Conservation (phyloP, 2,329 filamentous ascomycete genomes). For the Aspergillus fijiensis region DNA sequence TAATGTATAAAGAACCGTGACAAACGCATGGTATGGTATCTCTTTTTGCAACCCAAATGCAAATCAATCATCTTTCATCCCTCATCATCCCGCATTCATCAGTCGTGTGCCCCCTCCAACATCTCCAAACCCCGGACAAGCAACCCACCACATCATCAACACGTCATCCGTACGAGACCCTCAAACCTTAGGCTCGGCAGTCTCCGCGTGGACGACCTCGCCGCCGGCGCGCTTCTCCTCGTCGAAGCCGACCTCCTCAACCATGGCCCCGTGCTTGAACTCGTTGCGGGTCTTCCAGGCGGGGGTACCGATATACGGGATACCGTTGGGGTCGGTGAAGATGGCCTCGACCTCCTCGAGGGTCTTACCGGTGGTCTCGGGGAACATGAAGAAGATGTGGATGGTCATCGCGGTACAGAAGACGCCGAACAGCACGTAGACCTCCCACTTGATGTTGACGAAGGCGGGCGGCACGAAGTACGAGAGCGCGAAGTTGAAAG, state of each 20-base stretch:
- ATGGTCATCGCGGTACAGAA: constrained; percentile 68
- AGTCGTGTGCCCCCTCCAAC: neutral
- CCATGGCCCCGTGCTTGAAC: constrained; percentile 27
- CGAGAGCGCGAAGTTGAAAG: constrained; percentile 57
- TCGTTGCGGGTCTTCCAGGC: constrained; percentile 41
- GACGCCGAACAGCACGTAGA: constrained; percentile 73
- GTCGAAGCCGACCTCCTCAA: constrained; percentile 34
- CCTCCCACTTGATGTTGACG: constrained; percentile 56
- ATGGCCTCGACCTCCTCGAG: constrained; percentile 76
- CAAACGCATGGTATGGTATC: neutral
- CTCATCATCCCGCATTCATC: neutral
- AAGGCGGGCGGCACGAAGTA: constrained; percentile 60
- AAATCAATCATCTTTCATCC: neutral
- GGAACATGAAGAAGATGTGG: constrained; percentile 65
- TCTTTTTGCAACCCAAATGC: neutral
- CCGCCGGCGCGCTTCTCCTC: constrained; percentile 26
- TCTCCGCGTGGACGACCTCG: constrained; percentile 15
- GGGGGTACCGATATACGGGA: constrained; percentile 38
- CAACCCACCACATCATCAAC: no score
- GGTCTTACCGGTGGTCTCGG: constrained; percentile 70
- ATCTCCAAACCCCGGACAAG: neutral
- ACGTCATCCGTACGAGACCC: neutral
- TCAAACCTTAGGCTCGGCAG: neutral
- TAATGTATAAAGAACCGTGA: neutral
- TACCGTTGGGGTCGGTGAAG: constrained; percentile 51